Conservation (phyloP, 495 filamentous ascomycete species). For the Neurospora sp. region DNA sequence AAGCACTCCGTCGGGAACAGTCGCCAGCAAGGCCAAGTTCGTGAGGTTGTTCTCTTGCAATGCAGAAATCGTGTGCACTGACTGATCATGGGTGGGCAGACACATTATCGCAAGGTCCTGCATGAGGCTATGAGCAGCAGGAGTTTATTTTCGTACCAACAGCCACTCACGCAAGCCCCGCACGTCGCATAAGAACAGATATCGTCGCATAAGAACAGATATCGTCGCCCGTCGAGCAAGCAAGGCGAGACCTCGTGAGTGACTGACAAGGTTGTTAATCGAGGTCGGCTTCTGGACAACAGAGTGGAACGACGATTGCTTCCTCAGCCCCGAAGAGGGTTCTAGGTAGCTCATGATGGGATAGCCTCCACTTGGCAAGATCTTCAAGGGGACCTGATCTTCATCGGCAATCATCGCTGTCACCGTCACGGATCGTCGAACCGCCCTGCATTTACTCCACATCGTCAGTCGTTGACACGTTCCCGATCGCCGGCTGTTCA, state of each 20-base stretch:
- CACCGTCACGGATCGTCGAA: background rate
- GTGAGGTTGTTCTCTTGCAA: background rate
- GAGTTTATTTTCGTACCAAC: background rate
- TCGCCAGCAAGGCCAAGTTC: background rate
- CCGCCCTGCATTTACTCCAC: background rate
- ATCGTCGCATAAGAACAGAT: background rate
- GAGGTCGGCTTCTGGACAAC: background rate
- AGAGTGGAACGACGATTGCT: background rate
- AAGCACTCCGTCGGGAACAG: background rate
- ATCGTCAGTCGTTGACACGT: background rate
- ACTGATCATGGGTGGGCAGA: background rate
- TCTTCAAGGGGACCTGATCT: background rate
- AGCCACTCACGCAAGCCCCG: background rate
- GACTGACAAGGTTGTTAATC: background rate
- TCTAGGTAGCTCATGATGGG: background rate
- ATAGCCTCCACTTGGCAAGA: background rate
- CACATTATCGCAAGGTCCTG: background rate
- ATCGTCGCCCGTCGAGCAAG: background rate
- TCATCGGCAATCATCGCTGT: background rate
- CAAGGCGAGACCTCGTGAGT: background rate
- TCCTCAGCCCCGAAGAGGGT: background rate
- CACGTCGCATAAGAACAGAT: background rate
- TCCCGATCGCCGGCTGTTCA: background rate
- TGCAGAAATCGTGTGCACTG: background rate
- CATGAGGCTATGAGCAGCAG: background rate